A percentile compares a stretch with the other conserved stretches of the same genome.
These are phyloP conservation scores for Perkinsus chesapeaki DNA, from an alignment of 169 alveolate species.

Conservation along the genomic window DNA sequence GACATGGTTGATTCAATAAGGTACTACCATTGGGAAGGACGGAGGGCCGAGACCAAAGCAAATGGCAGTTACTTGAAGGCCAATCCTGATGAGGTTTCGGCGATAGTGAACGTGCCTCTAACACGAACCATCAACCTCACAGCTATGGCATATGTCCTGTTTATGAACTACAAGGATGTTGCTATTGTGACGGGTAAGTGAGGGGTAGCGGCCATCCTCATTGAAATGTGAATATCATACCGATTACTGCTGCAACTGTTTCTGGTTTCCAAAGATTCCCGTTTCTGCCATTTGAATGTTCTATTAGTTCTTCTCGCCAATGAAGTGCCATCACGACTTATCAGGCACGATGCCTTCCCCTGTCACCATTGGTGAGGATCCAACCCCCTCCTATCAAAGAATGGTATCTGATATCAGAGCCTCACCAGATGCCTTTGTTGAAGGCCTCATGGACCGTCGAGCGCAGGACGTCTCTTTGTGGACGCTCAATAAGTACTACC, in stretches of 20 bases:
- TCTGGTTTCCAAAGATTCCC: too few species aligned
- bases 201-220: too few species aligned
- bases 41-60: background rate
- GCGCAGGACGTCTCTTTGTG: background rate
- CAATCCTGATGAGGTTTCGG: background rate
- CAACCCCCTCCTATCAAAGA: background rate
- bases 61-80: background rate
- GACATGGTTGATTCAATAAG: background rate
- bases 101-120: background rate
- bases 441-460: background rate
- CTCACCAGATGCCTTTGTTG: background rate
- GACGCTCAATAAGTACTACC: background rate
- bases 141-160: background rate
- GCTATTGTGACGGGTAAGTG: background rate
- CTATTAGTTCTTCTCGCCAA: too few species aligned
- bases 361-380: background rate
- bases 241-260: too few species aligned
- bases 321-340: too few species aligned
- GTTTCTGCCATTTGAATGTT: too few species aligned
- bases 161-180: background rate
- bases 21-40: background rate
- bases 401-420: background rate
- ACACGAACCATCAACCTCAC: background rate
- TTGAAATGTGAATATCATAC: too few species aligned
- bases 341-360: background rate